Evolutionary conservation across 2,329 filamentous ascomycete species (phyloP).

Genomic region (Hypoxylon sp.): DNA sequence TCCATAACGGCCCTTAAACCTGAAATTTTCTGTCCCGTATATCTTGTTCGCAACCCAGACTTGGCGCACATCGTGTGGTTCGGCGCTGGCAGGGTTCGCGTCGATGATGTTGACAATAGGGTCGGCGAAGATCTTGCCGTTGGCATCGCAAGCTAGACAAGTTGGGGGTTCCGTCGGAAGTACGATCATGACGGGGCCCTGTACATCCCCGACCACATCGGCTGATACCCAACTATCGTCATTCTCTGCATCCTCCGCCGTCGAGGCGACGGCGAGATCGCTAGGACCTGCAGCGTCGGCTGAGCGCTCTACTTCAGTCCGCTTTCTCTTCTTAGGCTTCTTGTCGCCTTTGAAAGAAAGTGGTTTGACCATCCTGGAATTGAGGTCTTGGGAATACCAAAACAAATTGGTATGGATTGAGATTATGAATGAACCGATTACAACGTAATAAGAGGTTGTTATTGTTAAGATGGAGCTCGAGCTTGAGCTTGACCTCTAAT

Average conservation of each 20-base stretch:
- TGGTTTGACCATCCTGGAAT: conserved; percentile 82
- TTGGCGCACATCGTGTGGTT: conserved; percentile 95
- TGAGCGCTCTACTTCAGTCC: conserved; percentile 64
- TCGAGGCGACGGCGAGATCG: conserved; percentile 54
- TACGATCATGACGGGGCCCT: conserved; percentile 86
- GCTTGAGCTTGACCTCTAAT: conserved; percentile 5
- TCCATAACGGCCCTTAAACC: conserved; percentile 92
- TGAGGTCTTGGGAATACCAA: conserved; percentile 7
- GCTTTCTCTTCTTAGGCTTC: conserved; percentile 92
- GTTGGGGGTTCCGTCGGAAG: conserved; percentile 80
- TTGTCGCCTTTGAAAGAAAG: conserved; percentile 98
- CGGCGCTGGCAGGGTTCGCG: conserved; percentile 83
- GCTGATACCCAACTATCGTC: conserved; percentile 96
- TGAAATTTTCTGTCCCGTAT: conserved; percentile 83
- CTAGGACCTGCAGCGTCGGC: conserved; percentile 59
- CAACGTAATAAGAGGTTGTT: conserved; percentile 10
- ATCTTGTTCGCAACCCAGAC: conserved; percentile 94
- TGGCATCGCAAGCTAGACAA: conserved; percentile 87
- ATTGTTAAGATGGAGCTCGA: conserved; percentile 13
- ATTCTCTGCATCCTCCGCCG: conserved; percentile 62
- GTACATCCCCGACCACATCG: conserved; percentile 79
- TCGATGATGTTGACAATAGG: conserved; percentile 91
- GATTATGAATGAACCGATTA: neutral
- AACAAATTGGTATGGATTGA: conserved; percentile 1
- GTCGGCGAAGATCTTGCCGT: conserved; percentile 87